Base-by-base conservation (phyloP, 2,329 filamentous ascomycete genomes). In the Neonectria neomacrospora region DNA sequence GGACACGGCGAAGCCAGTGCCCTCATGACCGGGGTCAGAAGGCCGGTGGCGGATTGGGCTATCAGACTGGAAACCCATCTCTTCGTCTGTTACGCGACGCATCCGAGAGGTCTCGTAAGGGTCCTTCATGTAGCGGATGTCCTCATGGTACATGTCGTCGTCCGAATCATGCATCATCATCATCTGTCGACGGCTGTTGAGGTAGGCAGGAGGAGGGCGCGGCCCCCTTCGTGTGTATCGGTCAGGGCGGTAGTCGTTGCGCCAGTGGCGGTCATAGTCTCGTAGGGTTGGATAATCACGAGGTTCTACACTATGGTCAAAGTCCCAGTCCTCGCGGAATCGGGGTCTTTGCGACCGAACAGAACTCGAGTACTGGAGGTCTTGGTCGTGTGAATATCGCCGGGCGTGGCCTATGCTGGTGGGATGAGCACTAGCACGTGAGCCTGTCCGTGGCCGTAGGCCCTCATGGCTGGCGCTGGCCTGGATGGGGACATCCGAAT, bases 241-340 rank as follows among this genome's bases (percentile, higher is more conserved):
- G 52, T 73, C 68, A 32, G 61, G 63, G 22, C 65, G 68, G 39
- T 65, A 58, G 22, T 72, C 65, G 12, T 58, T 69, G 12, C 71
- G 68, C 69, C 72, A 74, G 45, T 71, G 66, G 18, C 67, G 70
- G 20, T 74, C 71, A 28, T 73, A 71, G 50, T 73, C 72, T 8
- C 61, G 57, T 41, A 66, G 39, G 5, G 63, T 56, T 45, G 66
- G 66, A 16, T 71, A 64, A 20, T 73, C 68, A 41, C 67, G 67
- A 22, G 51, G 34, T 5, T 54, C 61, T 14, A 55, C 57, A 20
- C 54, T 53, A 26, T 63, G 59, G 1, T 74, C 73, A 45, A 65
- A 67, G 45, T 74, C 73, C 54, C 62, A 69, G 14, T 74, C 72
- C 9, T 72, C 70, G 8, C 69, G 67, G 56, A 65, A 65, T 14